These are phyloP conservation scores for Telopea speciosissima DNA, from an alignment of 177 flowering plant species.

Conservation along the genomic window DNA sequence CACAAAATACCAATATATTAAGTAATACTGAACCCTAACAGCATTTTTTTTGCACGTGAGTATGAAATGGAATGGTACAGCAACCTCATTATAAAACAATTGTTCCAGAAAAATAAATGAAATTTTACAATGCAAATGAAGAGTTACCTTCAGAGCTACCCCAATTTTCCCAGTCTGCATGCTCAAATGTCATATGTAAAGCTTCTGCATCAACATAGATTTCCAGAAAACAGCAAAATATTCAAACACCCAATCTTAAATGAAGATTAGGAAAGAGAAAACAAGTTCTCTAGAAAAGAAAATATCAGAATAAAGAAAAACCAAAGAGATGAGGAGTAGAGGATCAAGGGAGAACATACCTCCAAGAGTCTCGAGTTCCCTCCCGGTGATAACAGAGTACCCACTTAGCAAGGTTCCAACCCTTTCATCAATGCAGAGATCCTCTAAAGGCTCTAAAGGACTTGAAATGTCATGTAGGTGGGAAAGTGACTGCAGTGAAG, in stretches of 20 bases:
- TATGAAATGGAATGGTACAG: not conserved
- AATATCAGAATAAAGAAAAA: not conserved
- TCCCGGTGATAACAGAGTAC: constrained; percentile 54
- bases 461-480: constrained; percentile 18
- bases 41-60: not conserved
- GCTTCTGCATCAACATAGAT: constrained; percentile 49
- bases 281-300: not conserved
- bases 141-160: constrained; percentile 55
- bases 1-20: too few relatives aligned
- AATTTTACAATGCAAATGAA: not conserved
- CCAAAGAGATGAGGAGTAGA: too few relatives aligned
- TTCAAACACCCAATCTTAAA: constrained; percentile 2
- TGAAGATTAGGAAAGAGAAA: not conserved
- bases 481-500: constrained; percentile 11
- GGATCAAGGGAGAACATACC: constrained; percentile 34
- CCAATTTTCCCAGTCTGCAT: constrained; percentile 41
- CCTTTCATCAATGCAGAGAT: constrained; percentile 75
- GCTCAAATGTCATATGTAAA: constrained; percentile 52
- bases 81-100: not conserved
- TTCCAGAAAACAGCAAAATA: constrained; percentile 6
- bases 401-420: constrained; percentile 67
- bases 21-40: not conserved
- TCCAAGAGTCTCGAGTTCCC: constrained; percentile 67
- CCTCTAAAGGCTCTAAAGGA: constrained; percentile 31
- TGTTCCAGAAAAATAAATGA: not conserved